Percentiles rank a stretch among this genome's conserved stretches.
phyloP scores from a whole-genome alignment of 2,329 filamentous ascomycete species.

The Diaporthe velutina region DNA sequence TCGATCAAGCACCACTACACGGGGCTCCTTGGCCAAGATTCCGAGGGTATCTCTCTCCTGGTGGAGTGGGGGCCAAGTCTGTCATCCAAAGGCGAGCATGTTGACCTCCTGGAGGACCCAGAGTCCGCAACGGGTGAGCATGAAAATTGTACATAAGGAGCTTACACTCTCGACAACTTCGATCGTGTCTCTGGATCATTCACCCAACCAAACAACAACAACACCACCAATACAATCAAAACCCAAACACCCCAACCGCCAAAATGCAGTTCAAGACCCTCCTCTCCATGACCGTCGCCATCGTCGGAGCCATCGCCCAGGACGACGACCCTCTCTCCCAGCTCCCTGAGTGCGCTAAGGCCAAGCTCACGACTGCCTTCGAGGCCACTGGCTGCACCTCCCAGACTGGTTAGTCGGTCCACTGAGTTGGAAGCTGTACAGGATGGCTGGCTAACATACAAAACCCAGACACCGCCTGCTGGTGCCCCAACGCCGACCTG shows the following conservation, averaged over 20 bases:
- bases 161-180: not conserved
- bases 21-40: not conserved
- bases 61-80: not conserved
- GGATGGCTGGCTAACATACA: not conserved
- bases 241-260: not conserved
- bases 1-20: constrained; percentile 3
- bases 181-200: not conserved
- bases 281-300: constrained; percentile 9
- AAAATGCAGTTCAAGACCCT: constrained; percentile 20
- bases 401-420: constrained; percentile 3
- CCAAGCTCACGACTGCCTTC: constrained; percentile 1
- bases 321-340: not conserved
- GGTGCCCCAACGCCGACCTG: constrained; percentile 4
- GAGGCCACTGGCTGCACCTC: constrained; percentile 10
- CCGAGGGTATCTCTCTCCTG: not conserved
- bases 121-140: not conserved
- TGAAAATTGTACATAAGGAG: not conserved
- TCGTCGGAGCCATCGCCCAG: not conserved
- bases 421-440: not conserved
- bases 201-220: not conserved
- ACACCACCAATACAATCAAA: not conserved
- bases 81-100: not conserved
- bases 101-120: not conserved
- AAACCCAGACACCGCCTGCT: constrained; percentile 13
- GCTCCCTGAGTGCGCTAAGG: constrained; percentile 1